A percentile compares a stretch with the other conserved stretches of the same genome.
Evolutionary conservation across 176 grass and related monocot species (phyloP).

Genomic region (Poa pratensis): DNA sequence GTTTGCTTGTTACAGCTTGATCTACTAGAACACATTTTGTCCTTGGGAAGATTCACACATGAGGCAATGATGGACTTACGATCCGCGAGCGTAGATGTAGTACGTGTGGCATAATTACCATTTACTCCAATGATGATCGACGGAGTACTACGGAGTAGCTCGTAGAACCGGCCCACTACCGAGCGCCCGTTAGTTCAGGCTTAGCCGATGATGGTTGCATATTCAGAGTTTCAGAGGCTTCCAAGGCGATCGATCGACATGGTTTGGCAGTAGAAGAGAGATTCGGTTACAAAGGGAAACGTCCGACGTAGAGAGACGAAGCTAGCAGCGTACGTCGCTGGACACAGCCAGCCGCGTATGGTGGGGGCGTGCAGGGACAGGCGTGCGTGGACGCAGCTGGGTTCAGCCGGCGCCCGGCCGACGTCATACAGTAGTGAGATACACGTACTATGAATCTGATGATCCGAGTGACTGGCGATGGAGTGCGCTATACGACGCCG

Average conservation of each 20-base stretch:
- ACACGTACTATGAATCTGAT: too few species aligned
- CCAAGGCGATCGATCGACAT: not conserved
- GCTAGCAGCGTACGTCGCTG: not conserved
- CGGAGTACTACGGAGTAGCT: not conserved
- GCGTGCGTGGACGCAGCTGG: conserved; percentile 17
- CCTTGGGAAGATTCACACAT: too few species aligned
- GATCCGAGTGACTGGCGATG: too few species aligned
- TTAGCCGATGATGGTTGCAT: not conserved
- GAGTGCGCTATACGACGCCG: too few species aligned
- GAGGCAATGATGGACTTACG: too few species aligned
- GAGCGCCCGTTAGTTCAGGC: not conserved
- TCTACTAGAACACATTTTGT: too few species aligned
- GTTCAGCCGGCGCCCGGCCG: conserved; percentile 20
- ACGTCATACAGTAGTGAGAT: too few species aligned
- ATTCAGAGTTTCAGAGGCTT: not conserved
- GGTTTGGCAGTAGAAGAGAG: too few species aligned
- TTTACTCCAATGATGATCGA: conserved; percentile 26
- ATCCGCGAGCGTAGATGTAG: too few species aligned
- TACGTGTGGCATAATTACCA: conserved; percentile 39
- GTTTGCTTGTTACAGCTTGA: not conserved
- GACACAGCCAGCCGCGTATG: not conserved
- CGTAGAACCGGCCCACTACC: too few species aligned
- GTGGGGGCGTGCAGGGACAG: conserved; percentile 18
- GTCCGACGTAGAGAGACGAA: not conserved
- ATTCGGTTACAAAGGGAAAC: not conserved